These are phyloP conservation scores for Heritiera littoralis DNA, from an alignment of 345 rosid species.

Conservation along the genomic window DNA sequence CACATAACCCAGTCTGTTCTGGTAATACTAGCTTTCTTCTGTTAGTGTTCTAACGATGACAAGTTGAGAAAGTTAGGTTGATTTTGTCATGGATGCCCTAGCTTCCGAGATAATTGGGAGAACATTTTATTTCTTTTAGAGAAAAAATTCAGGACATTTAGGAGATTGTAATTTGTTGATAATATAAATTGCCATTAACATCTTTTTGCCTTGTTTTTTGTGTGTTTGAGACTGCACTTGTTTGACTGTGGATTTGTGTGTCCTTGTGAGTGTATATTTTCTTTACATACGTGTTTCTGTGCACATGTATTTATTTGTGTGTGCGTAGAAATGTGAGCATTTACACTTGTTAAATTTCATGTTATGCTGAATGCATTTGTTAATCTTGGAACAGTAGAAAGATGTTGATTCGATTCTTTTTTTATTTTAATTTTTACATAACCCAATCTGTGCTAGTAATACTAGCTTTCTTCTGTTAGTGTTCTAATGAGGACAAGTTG, in stretches of 20 bases:
- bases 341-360: background rate
- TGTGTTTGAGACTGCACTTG: background rate
- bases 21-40: constrained; percentile 2
- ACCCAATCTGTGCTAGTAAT: background rate
- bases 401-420: too few species aligned
- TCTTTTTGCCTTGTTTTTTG: background rate
- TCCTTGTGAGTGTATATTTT: background rate
- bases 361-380: constrained; percentile 1
- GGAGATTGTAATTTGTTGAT: background rate
- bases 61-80: background rate
- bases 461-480: background rate
- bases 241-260: background rate
- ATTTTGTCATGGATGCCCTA: background rate
- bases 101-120: constrained; percentile 6
- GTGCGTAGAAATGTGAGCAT: background rate
- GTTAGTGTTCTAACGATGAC: background rate
- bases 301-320: background rate
- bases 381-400: constrained; percentile 29
- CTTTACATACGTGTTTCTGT: background rate
- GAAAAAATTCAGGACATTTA: background rate
- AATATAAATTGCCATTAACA: background rate
- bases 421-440: background rate
- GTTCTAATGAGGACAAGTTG: background rate
- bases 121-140: background rate
- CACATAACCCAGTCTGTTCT: background rate